Percentiles rank a stretch among this genome's conserved stretches.
Conservation (phyloP, 2,329 filamentous ascomycete species). For the Phialophora tarda region DNA sequence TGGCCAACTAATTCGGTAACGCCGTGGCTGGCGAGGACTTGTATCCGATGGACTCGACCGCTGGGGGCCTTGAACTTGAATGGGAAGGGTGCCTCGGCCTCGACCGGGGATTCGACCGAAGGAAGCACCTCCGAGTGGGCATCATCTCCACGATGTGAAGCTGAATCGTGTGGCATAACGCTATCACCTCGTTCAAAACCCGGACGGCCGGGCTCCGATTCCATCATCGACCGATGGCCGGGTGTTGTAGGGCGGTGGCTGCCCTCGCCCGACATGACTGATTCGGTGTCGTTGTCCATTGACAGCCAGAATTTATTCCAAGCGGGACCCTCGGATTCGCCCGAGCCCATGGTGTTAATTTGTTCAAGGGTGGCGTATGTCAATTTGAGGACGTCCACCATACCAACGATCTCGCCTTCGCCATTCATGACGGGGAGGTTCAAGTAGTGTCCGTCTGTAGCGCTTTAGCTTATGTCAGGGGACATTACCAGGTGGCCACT, state of each 20-base stretch:
- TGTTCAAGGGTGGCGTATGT: slow-evolving; percentile 95
- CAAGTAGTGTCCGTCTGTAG: slow-evolving; percentile 89
- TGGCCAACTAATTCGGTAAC: slow-evolving; percentile 77
- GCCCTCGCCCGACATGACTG: slow-evolving; percentile 90
- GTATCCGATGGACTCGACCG: slow-evolving; percentile 89
- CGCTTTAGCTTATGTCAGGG: slow-evolving; percentile 14
- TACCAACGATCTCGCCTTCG: slow-evolving; percentile 93
- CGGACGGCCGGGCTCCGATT: slow-evolving; percentile 72
- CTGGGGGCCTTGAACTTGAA: slow-evolving; percentile 99
- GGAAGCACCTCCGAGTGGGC: slow-evolving; percentile 69
- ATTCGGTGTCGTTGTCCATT: slow-evolving; percentile 92
- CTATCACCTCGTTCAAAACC: slow-evolving; percentile 75
- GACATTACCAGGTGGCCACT: slow-evolving; percentile 45
- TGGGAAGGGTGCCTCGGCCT: slow-evolving; percentile 72
- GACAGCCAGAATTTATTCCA: slow-evolving; percentile 99
- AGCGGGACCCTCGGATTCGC: slow-evolving; percentile 89
- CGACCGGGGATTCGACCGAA: slow-evolving; percentile 62
- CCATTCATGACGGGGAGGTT: slow-evolving; percentile 99
- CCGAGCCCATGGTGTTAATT: slow-evolving; percentile 88
- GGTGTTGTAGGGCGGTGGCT: slow-evolving; percentile 73
- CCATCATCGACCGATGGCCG: slow-evolving; percentile 77
- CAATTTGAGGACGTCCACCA: slow-evolving; percentile 98
- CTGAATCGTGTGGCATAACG: slow-evolving; percentile 90
- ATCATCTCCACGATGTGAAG: slow-evolving; percentile 85
- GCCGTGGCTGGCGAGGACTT: slow-evolving; percentile 79